A percentile compares a stretch with the other conserved stretches of the same genome.
Evolutionary conservation across 768 basidiomycete genomes (phyloP).

Genomic region (Rhizopogon rudus): DNA sequence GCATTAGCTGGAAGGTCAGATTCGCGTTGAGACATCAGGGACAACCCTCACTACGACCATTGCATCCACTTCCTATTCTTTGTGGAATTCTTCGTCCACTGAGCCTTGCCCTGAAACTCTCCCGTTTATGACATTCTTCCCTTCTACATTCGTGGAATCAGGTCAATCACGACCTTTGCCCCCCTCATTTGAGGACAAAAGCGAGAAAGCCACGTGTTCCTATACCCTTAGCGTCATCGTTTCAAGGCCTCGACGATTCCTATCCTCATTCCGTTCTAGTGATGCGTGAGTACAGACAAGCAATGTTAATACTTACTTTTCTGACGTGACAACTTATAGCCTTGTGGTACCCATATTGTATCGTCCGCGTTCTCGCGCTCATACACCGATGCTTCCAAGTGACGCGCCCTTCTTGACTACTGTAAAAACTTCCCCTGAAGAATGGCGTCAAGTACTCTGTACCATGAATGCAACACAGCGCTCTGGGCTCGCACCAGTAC

Average conservation of each 20-base stretch:
- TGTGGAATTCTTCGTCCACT: constrained; percentile 14
- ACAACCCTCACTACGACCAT: constrained; percentile 10
- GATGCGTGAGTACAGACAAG: constrained; percentile 34
- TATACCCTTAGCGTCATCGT: constrained; percentile 45
- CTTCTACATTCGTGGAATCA: constrained; percentile 38
- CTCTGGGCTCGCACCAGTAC: constrained; percentile 33
- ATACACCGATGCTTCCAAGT: constrained; percentile 42
- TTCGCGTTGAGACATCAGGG: constrained; percentile 13
- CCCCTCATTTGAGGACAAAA: constrained; percentile 36
- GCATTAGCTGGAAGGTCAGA: constrained; percentile 20
- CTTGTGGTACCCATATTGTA: constrained; percentile 48
- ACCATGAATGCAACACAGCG: constrained; percentile 34
- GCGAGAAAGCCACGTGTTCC: constrained; percentile 23
- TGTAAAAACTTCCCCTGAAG: constrained; percentile 59
- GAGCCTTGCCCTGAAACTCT: constrained; percentile 29
- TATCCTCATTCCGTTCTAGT: constrained; percentile 40
- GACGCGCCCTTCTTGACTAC: constrained; percentile 48
- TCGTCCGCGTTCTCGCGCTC: constrained; percentile 49
- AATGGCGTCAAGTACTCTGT: constrained; percentile 53
- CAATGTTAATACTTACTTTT: constrained; percentile 2
- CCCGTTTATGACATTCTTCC: constrained; percentile 42
- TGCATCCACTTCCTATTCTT: constrained; percentile 10
- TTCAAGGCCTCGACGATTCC: constrained; percentile 32
- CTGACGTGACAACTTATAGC: constrained; percentile 23
- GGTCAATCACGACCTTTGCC: constrained; percentile 36